phyloP scores from a whole-genome alignment of 352 stramenopile species.

The Elongisporangium anandrum region DNA sequence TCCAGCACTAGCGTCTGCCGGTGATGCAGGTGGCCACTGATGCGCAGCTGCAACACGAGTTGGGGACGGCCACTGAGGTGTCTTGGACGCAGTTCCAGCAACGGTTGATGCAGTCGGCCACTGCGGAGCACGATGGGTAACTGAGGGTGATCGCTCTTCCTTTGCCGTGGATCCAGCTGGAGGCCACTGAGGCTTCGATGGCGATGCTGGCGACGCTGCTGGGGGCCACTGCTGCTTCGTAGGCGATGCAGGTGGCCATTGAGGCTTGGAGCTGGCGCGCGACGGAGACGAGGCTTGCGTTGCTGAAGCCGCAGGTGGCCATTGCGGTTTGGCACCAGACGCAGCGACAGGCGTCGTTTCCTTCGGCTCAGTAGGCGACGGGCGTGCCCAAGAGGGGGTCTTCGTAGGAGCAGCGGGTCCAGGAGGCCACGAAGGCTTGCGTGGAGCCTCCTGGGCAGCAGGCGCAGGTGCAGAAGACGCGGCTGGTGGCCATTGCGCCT shows the following conservation, averaged over 20 bases:
- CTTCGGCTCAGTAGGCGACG: conserved; percentile 4
- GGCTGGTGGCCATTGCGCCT: conserved; percentile 47
- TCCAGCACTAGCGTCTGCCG: conserved; percentile 2
- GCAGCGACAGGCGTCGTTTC: conserved; percentile 15
- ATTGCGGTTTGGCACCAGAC: conserved; percentile 21
- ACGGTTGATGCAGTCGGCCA: conserved; percentile 13
- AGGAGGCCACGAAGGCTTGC: conserved; percentile 24
- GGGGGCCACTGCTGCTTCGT: conserved; percentile 34
- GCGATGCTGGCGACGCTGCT: conserved; percentile 11
- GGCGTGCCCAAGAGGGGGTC: not conserved
- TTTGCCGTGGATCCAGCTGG: conserved; percentile 12
- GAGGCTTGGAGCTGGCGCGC: conserved; percentile 10
- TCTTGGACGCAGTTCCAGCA: conserved; percentile 9
- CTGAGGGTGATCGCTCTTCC: conserved; percentile 11
- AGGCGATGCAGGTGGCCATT: conserved; percentile 14
- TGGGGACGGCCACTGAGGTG: conserved; percentile 39
- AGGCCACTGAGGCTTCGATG: conserved; percentile 22
- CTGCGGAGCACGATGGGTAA: conserved; percentile 10
- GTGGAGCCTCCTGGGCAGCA: conserved; percentile 6
- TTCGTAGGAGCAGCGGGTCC: conserved; percentile 1
- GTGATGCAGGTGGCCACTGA: conserved; percentile 40
- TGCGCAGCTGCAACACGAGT: not conserved
- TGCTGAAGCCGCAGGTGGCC: conserved; percentile 14
- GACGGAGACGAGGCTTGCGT: conserved; percentile 18
- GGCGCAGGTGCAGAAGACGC: conserved; percentile 2